phyloP scores from a whole-genome alignment of 805 yeast species.

The Candida suzukii region DNA sequence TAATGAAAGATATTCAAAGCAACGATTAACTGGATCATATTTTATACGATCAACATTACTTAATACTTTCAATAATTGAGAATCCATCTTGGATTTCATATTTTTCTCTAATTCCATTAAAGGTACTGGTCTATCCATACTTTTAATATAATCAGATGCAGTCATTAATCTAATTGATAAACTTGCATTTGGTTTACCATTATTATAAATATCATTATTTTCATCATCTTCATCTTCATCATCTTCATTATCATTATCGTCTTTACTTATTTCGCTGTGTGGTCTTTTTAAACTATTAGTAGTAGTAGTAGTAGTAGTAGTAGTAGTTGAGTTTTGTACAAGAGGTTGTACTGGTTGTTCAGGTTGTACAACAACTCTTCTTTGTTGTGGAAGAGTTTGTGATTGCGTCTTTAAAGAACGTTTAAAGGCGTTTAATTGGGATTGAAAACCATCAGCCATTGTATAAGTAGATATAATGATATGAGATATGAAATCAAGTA shows the following conservation, averaged over 20 bases:
- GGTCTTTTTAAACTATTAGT: slow-evolving; percentile 10
- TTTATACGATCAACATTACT: slow-evolving; percentile 72
- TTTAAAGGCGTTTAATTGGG: slow-evolving; percentile 56
- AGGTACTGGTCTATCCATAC: slow-evolving; percentile 61
- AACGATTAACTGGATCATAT: slow-evolving; percentile 51
- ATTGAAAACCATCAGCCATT: slow-evolving; percentile 26
- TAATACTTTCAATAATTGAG: slow-evolving; percentile 62
- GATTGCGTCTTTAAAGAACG: slow-evolving; percentile 49
- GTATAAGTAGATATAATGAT: neutral
- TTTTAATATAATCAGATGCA: slow-evolving; percentile 85
- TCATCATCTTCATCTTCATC: slow-evolving; percentile 15
- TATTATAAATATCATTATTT: slow-evolving; percentile 2
- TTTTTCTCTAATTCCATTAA: slow-evolving; percentile 61
- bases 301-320: neutral
- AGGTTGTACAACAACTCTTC: slow-evolving; percentile 17
- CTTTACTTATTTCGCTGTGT: neutral
- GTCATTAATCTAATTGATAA: slow-evolving; percentile 80
- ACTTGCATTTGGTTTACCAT: slow-evolving; percentile 35
- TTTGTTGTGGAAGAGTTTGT: slow-evolving; percentile 39
- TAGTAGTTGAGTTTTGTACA: neutral
- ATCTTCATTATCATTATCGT: neutral
- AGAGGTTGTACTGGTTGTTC: slow-evolving; percentile 5
- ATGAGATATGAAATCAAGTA: neutral
- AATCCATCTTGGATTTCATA: slow-evolving; percentile 52
- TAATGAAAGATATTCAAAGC: slow-evolving; percentile 81